Evolutionary conservation across 2,329 filamentous ascomycete species (phyloP).

Genomic region (Diaporthe aspalathi): DNA sequence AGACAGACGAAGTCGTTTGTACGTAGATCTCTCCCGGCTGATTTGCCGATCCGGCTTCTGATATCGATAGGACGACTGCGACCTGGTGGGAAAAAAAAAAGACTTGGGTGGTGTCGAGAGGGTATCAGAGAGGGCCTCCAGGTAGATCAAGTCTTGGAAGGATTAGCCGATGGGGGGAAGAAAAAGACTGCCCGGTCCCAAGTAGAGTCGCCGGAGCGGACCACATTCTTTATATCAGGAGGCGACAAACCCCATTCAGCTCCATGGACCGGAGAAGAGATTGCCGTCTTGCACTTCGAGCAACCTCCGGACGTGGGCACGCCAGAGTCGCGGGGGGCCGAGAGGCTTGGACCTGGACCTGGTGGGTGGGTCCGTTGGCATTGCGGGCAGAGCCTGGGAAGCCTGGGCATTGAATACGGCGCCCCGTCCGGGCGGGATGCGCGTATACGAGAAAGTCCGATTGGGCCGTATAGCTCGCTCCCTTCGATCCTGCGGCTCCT

Average conservation of each 20-base stretch:
- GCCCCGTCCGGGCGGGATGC: slow-evolving; percentile 16
- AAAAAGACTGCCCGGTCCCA: neutral
- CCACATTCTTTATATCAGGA: slow-evolving; percentile 18
- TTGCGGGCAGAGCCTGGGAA: neutral
- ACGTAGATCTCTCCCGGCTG: neutral
- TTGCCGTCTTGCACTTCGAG: slow-evolving; percentile 6
- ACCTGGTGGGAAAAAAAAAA: no score
- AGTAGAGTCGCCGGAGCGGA: slow-evolving; percentile 1
- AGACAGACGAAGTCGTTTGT: neutral
- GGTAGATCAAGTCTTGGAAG: neutral
- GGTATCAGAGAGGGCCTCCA: neutral
- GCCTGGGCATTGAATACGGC: slow-evolving; percentile 16
- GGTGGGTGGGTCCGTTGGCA: neutral
- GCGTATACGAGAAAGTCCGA: slow-evolving; percentile 24
- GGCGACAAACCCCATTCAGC: neutral
- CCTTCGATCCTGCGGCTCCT: slow-evolving; percentile 2
- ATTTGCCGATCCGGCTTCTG: neutral
- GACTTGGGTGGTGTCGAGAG: no score
- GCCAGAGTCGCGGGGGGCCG: neutral
- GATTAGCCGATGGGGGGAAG: neutral
- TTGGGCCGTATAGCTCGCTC: neutral
- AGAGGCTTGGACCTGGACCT: slow-evolving; percentile 13
- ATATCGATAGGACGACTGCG: neutral
- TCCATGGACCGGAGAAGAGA: neutral
- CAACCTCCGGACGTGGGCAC: slow-evolving; percentile 12